Evolutionary conservation across 1,284 basidiomycete genomes (phyloP).

Genomic region (Inonotus obliquus): DNA sequence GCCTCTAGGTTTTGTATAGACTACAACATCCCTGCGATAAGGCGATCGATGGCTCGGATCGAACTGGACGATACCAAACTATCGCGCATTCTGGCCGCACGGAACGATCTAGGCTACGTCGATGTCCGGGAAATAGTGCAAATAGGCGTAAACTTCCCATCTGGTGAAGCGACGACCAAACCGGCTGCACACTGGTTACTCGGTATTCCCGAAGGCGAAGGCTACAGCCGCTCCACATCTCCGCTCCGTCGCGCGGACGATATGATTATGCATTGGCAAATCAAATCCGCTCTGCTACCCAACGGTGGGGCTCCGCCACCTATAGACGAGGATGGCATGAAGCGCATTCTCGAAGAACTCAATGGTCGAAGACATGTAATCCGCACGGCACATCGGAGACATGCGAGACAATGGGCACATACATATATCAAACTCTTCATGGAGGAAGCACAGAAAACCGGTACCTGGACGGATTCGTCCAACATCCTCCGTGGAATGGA

Average conservation of each 20-base stretch:
- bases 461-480: neutral
- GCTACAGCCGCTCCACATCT: slow-evolving; percentile 83
- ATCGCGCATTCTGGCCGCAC: slow-evolving; percentile 32
- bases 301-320: slow-evolving; percentile 25
- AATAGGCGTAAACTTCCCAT: slow-evolving; percentile 31
- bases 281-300: slow-evolving; percentile 71
- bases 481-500: neutral
- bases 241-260: slow-evolving; percentile 87
- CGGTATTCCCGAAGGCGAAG: slow-evolving; percentile 64
- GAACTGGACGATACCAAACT: slow-evolving; percentile 23
- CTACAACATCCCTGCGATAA: slow-evolving; percentile 60
- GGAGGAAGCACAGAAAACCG: neutral
- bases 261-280: slow-evolving; percentile 89
- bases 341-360: slow-evolving; percentile 23
- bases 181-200: slow-evolving; percentile 68
- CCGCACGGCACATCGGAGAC: slow-evolving; percentile 29
- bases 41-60: slow-evolving; percentile 45
- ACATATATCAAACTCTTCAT: slow-evolving; percentile 31
- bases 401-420: slow-evolving; percentile 31
- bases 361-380: slow-evolving; percentile 27
- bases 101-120: slow-evolving; percentile 41
- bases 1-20: slow-evolving; percentile 72
- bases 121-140: slow-evolving; percentile 31
- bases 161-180: slow-evolving; percentile 43
- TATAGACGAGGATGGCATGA: slow-evolving; percentile 43